Evolutionary conservation across 78 protist species (phyloP).

Genomic region (Capsaspora owczarzaki): DNA sequence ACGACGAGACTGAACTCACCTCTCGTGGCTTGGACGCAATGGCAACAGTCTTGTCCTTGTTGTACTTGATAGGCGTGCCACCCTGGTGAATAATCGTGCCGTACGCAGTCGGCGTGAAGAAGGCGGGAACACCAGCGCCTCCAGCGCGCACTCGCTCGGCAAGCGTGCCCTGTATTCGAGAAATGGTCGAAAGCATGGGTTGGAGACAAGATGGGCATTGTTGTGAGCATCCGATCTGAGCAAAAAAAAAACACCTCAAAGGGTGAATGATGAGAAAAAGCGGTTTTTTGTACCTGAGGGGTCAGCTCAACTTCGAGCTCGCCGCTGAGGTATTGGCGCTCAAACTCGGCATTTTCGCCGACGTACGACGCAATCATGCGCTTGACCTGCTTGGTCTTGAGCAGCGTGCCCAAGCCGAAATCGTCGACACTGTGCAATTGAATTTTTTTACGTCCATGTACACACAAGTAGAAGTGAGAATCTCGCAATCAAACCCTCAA

Average conservation of each 20-base stretch:
- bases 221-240: not conserved
- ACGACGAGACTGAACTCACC: slow-evolving; percentile 14
- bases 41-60: slow-evolving; percentile 51
- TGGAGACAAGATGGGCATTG: too few species aligned
- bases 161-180: slow-evolving; percentile 81
- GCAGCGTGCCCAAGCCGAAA: slow-evolving; percentile 82
- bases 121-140: slow-evolving; percentile 97
- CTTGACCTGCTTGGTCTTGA: slow-evolving; percentile 67
- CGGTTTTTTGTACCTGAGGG: slow-evolving; percentile 58
- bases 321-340: slow-evolving; percentile 76
- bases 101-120: slow-evolving; percentile 85
- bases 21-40: slow-evolving; percentile 67
- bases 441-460: not conserved
- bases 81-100: slow-evolving; percentile 87
- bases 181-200: not conserved
- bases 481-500: too few species aligned
- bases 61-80: slow-evolving; percentile 80
- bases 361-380: slow-evolving; percentile 90
- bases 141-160: slow-evolving; percentile 94
- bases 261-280: too few species aligned
- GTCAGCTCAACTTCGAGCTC: slow-evolving; percentile 91
- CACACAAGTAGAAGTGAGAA: not conserved
- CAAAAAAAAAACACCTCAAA: not conserved
- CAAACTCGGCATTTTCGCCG: slow-evolving; percentile 89
- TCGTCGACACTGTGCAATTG: slow-evolving; percentile 58